phyloP scores from a whole-genome alignment of 805 yeast species.

The Spathaspora girioi region DNA sequence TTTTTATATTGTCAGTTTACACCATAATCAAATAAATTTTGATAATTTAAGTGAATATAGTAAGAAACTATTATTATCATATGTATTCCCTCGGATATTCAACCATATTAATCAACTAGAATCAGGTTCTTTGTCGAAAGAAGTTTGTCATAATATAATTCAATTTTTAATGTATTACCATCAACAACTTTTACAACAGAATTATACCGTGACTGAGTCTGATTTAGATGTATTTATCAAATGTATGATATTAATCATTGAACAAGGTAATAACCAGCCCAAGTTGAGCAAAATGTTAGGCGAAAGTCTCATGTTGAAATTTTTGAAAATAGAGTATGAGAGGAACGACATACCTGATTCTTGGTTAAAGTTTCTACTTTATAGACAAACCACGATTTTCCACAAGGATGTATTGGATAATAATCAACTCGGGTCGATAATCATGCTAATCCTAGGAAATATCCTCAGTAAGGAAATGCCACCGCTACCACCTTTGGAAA shows the following conservation, averaged over 20 bases:
- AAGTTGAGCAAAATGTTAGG: conserved; percentile 25
- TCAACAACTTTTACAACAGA: conserved; percentile 25
- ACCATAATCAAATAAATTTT: neutral
- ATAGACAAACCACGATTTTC: conserved; percentile 31
- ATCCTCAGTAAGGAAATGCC: conserved; percentile 19
- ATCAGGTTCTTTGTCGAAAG: conserved; percentile 30
- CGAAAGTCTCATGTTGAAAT: conserved; percentile 21
- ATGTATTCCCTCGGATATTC: conserved; percentile 33
- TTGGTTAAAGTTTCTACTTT: conserved; percentile 24
- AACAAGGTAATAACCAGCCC: conserved; percentile 12
- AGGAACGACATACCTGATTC: conserved; percentile 10
- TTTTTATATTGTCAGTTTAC: conserved; percentile 29
- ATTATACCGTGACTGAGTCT: conserved; percentile 18
- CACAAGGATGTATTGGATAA: conserved; percentile 27
- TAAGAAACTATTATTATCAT: conserved; percentile 27
- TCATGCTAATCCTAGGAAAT: conserved; percentile 29
- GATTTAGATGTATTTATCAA: conserved; percentile 23
- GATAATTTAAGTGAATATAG: conserved; percentile 30
- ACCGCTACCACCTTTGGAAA: conserved; percentile 16
- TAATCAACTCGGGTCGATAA: conserved; percentile 28
- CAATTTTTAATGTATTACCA: conserved; percentile 24
- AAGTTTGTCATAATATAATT: conserved; percentile 20
- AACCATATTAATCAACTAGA: conserved; percentile 30
- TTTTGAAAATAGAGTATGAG: conserved; percentile 19
- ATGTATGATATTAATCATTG: conserved; percentile 31